A percentile compares a stretch with the other conserved stretches of the same genome.
Conservation (phyloP, 1,284 basidiomycete genomes). For the Ceratobasidium sp. region DNA sequence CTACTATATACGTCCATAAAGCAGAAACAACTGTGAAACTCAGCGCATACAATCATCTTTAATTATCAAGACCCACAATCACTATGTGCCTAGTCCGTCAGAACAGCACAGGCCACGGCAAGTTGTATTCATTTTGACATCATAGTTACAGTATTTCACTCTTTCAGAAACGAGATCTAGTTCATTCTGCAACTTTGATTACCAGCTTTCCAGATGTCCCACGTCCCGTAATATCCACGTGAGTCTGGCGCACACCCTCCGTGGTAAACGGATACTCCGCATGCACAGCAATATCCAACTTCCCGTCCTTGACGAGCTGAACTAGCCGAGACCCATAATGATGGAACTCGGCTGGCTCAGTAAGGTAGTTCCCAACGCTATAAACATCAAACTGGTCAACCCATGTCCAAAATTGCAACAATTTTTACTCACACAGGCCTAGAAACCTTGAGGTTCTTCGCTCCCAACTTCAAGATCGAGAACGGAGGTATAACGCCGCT, state of each 20-base stretch:
- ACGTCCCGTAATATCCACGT: slow-evolving; percentile 81
- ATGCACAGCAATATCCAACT: slow-evolving; percentile 76
- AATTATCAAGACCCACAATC: too few species aligned
- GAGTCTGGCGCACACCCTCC: slow-evolving; percentile 81
- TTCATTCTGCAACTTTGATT: slow-evolving; percentile 64
- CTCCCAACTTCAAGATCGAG: slow-evolving; percentile 74
- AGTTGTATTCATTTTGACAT: neutral
- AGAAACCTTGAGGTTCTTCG: slow-evolving; percentile 85
- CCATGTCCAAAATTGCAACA: too few species aligned
- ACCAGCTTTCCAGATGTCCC: slow-evolving; percentile 86
- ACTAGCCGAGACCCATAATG: slow-evolving; percentile 76
- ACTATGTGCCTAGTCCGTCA: too few species aligned
- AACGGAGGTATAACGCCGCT: slow-evolving; percentile 83
- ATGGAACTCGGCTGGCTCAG: slow-evolving; percentile 75
- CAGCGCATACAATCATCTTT: too few species aligned
- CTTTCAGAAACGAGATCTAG: neutral
- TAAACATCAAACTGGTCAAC: too few species aligned
- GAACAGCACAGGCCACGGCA: too few species aligned
- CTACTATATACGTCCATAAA: too few species aligned
- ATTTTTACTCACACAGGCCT: slow-evolving; percentile 78
- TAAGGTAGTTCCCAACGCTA: slow-evolving; percentile 64
- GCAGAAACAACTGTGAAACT: too few species aligned
- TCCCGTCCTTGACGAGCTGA: slow-evolving; percentile 67
- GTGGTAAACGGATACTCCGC: slow-evolving; percentile 86
- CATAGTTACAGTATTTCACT: neutral